phyloP scores from a whole-genome alignment of 2,329 filamentous ascomycete species.

The Pseudocercospora eumusae region DNA sequence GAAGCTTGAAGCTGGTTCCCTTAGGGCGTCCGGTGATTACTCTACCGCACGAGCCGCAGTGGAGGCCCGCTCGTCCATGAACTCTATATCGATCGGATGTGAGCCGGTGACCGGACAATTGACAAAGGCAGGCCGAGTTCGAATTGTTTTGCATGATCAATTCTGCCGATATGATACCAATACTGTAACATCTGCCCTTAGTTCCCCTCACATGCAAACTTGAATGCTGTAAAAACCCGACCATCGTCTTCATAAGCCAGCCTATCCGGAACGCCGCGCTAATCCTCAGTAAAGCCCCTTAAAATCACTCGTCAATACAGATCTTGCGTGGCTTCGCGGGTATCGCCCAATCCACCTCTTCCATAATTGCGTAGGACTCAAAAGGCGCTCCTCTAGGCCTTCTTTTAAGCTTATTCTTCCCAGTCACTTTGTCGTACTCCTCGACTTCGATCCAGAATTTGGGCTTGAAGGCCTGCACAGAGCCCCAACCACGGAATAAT shows the following conservation, averaged over 20 bases:
- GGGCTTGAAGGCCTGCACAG: conserved; percentile 31
- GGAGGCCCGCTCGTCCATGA: neutral
- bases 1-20: neutral
- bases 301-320: conserved; percentile 28
- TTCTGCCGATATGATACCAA: neutral
- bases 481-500: conserved; percentile 52
- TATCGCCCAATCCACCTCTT: conserved; percentile 35
- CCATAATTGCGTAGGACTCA: conserved; percentile 38
- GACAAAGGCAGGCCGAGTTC: neutral
- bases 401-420: conserved; percentile 27
- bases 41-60: neutral
- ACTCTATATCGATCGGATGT: neutral
- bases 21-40: neutral
- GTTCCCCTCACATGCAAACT: neutral
- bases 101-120: neutral
- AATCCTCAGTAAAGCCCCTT: neutral
- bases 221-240: neutral
- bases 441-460: conserved; percentile 29
- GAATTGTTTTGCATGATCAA: neutral
- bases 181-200: neutral
- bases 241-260: neutral
- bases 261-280: conserved; percentile 1
- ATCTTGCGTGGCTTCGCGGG: conserved; percentile 33
- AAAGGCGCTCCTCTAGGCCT: conserved; percentile 34
- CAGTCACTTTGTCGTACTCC: conserved; percentile 24